Evolutionary conservation across 176 grass and related monocot species (phyloP).

Genomic region (Elaeis guineensis): DNA sequence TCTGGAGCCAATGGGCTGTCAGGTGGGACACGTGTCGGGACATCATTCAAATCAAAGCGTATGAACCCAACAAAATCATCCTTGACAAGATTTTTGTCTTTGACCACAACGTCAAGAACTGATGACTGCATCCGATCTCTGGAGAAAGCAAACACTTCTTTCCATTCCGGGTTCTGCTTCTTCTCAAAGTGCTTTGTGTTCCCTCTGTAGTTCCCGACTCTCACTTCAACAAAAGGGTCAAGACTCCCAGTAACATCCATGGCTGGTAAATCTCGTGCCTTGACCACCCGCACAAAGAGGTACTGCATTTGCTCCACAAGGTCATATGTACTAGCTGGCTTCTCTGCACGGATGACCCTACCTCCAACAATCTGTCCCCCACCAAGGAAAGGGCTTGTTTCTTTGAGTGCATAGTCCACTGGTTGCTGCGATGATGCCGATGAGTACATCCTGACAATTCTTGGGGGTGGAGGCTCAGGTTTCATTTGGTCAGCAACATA

Average conservation of each 20-base stretch:
- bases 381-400: slow-evolving; percentile 89
- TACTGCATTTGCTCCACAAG: slow-evolving; percentile 97
- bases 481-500: slow-evolving; percentile 64
- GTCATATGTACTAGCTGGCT: slow-evolving; percentile 81
- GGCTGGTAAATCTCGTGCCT: slow-evolving; percentile 74
- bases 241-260: slow-evolving; percentile 87
- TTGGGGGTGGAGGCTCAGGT: slow-evolving; percentile 44
- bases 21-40: slow-evolving; percentile 76
- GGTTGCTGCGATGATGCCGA: slow-evolving; percentile 70
- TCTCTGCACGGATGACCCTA: slow-evolving; percentile 71
- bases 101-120: slow-evolving; percentile 70
- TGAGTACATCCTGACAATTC: slow-evolving; percentile 83
- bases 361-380: slow-evolving; percentile 90
- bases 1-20: slow-evolving; percentile 93
- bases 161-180: slow-evolving; percentile 84
- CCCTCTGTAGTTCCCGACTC: slow-evolving; percentile 86
- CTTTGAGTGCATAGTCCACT: slow-evolving; percentile 82
- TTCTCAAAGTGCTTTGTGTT: slow-evolving; percentile 92
- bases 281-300: slow-evolving; percentile 96
- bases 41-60: slow-evolving; percentile 85
- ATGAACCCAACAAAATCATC: slow-evolving; percentile 91
- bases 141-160: slow-evolving; percentile 94
- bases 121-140: slow-evolving; percentile 87
- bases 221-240: slow-evolving; percentile 90
- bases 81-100: slow-evolving; percentile 82